These are phyloP conservation scores for Sporothrix globosa DNA, from an alignment of 2,329 filamentous ascomycete species.

Conservation along the genomic window DNA sequence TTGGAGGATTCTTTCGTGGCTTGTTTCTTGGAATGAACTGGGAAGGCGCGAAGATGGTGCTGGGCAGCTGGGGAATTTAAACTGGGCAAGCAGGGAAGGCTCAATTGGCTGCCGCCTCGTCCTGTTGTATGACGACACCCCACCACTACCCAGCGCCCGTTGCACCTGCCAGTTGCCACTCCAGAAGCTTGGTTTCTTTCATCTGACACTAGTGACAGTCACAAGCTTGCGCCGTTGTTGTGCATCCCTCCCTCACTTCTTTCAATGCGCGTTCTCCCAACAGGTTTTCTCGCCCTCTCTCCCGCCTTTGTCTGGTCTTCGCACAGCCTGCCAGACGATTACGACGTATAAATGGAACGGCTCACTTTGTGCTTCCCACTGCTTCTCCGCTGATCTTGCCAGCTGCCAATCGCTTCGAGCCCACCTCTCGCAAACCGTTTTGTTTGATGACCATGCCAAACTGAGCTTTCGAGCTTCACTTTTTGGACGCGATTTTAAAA, in stretches of 20 bases:
- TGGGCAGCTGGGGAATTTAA: slow-evolving; percentile 2
- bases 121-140: slow-evolving; percentile 24
- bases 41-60: slow-evolving; percentile 1
- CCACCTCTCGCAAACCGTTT: neutral
- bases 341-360: slow-evolving; percentile 12
- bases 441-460: slow-evolving; percentile 10
- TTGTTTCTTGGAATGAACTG: slow-evolving; percentile 13
- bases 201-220: slow-evolving; percentile 19
- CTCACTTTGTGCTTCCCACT: neutral
- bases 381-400: neutral
- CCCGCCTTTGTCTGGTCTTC: neutral
- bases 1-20: neutral
- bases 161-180: slow-evolving; percentile 19
- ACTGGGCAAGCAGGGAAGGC: neutral
- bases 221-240: slow-evolving; percentile 22
- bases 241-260: slow-evolving; percentile 10
- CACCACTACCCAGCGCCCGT: slow-evolving; percentile 8
- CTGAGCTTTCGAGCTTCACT: slow-evolving; percentile 7
- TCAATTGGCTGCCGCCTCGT: slow-evolving; percentile 7
- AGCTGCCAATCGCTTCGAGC: slow-evolving; percentile 5
- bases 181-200: slow-evolving; percentile 1
- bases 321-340: neutral
- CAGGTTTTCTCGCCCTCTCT: neutral
- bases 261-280: neutral
- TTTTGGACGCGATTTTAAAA: slow-evolving; percentile 14